Percentiles rank a stretch among this genome's conserved stretches.
Evolutionary conservation across 768 basidiomycete genomes (phyloP).

Genomic region (Calvatia gigantea): DNA sequence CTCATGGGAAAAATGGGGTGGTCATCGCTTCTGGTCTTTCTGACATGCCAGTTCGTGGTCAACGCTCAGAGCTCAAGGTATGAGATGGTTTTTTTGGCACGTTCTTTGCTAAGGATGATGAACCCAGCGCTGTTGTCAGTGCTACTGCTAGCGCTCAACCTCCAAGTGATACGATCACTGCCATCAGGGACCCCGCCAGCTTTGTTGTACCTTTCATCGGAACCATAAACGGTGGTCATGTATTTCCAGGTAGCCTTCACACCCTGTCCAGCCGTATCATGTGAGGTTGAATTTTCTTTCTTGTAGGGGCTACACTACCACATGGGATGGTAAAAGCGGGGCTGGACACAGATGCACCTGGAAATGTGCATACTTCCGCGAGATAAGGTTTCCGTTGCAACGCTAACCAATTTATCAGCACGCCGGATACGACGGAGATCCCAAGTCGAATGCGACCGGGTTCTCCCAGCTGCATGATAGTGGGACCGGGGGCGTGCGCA

Average conservation of each 20-base stretch:
- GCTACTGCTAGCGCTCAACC: not conserved
- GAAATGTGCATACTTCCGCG: conserved; percentile 34
- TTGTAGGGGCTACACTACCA: conserved; percentile 55
- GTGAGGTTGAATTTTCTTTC: not conserved
- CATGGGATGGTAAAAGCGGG: conserved; percentile 71
- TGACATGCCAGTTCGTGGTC: not conserved
- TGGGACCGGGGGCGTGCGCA: conserved; percentile 56
- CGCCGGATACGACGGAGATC: conserved; percentile 45
- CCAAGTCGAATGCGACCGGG: conserved; percentile 43
- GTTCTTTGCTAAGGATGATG: not conserved
- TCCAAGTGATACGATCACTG: conserved; percentile 15
- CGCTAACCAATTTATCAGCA: conserved; percentile 25
- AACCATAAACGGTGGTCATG: conserved; percentile 61
- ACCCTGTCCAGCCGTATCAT: not conserved
- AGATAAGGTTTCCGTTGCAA: not conserved
- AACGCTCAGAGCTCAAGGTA: conserved; percentile 10
- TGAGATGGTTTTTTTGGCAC: not conserved
- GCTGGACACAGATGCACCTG: conserved; percentile 64
- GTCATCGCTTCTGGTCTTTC: not conserved
- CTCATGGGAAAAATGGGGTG: not conserved
- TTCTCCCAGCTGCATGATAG: conserved; percentile 64
- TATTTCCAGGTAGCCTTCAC: conserved; percentile 50
- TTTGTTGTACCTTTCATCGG: conserved; percentile 62
- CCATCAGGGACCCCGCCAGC: conserved; percentile 35
- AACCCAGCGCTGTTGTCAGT: not conserved